Base-by-base conservation (phyloP, 345 rosid genomes). In the Durio zibethinus region DNA sequence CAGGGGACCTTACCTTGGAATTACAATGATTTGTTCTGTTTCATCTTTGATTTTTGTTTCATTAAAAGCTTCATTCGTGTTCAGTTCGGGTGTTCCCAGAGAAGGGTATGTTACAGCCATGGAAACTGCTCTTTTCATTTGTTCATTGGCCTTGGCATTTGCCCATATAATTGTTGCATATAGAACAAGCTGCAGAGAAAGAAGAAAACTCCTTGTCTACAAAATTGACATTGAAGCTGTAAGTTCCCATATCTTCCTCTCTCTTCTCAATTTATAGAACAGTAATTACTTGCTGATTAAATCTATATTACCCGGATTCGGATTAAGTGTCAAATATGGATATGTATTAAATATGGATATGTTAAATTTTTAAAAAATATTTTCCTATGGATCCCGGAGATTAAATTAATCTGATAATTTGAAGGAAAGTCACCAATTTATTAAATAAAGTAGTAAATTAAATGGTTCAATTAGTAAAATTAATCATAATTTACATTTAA, bases 161-260 rank as follows among this genome's bases (percentile, higher is more conserved):
- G 98, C 87, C 15, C 99, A 93, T 59, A 73, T 96, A 52, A 72
- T 87, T 57, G 97, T 88, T 10, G 98, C 98, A 0, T 93, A 96
- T 64, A 80, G 93, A 86, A 96, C 91, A 40, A 92, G 98, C 76
- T 96, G 99, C 85, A 85, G 92, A 77, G 98, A 92, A 73, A 87
- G 97, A 84, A 87, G 93, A 81, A 96, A 96, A 81, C 97, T 96
- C 50, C 87, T 92, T 57, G 98, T 96, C 25, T 96, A 87, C 88
- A 93, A 90, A 85, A 96, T 96, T 78, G 99, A 93, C 85, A 93
- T 92, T 25, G 99, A 96, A 93, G 92, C 98, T 29, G 99, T 93
- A 87, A 91, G 99, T 87, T 77, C 67, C n/a, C n/a, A n/a, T 35
- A 3, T 7, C 73, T 36, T 48, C 72, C 57, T 64, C 65, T 21